These are phyloP conservation scores for Diaporthe helianthi DNA, from an alignment of 2,329 filamentous ascomycete genomes.

Conservation along the genomic window DNA sequence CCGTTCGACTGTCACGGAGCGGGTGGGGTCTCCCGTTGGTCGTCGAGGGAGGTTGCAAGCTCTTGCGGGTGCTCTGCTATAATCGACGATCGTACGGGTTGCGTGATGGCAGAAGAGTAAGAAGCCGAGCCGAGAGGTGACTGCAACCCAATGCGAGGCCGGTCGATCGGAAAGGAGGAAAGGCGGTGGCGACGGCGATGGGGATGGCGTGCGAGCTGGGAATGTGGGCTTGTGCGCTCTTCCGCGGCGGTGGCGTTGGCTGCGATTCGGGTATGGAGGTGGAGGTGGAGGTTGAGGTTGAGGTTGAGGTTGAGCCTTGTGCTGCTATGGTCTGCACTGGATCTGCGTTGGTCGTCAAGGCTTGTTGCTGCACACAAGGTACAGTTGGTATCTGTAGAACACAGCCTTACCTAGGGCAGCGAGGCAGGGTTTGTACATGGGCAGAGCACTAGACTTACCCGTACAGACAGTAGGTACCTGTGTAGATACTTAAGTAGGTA, in stretches of 20 bases:
- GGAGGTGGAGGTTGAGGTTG: not conserved
- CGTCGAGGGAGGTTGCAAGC: not conserved
- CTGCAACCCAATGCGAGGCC: not conserved
- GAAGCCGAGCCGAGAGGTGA: not conserved
- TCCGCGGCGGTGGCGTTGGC: not conserved
- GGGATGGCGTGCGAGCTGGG: slow-evolving; percentile 4
- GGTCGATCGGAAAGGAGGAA: slow-evolving; percentile 14
- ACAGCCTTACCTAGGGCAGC: slow-evolving; percentile 4
- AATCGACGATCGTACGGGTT: not conserved
- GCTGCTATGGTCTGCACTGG: not conserved
- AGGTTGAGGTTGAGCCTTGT: not conserved
- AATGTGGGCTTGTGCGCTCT: slow-evolving; percentile 18
- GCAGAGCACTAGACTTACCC: not conserved
- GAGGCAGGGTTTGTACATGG: not conserved
- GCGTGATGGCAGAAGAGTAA: slow-evolving; percentile 1
- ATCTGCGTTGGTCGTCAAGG: slow-evolving; percentile 12
- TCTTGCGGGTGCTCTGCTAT: slow-evolving; percentile 2
- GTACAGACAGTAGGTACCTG: not conserved
- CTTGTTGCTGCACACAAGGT: slow-evolving; percentile 9
- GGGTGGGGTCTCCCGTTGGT: not conserved
- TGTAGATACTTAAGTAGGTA: not conserved
- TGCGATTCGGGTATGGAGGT: not conserved
- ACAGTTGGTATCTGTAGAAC: not conserved
- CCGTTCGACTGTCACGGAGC: not conserved
- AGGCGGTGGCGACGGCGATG: slow-evolving; percentile 14